Evolutionary conservation across 2,329 filamentous ascomycete genomes (phyloP), one percentile per base, ranked within the genome.

Genomic region (Harringtonia aguacate): DNA sequence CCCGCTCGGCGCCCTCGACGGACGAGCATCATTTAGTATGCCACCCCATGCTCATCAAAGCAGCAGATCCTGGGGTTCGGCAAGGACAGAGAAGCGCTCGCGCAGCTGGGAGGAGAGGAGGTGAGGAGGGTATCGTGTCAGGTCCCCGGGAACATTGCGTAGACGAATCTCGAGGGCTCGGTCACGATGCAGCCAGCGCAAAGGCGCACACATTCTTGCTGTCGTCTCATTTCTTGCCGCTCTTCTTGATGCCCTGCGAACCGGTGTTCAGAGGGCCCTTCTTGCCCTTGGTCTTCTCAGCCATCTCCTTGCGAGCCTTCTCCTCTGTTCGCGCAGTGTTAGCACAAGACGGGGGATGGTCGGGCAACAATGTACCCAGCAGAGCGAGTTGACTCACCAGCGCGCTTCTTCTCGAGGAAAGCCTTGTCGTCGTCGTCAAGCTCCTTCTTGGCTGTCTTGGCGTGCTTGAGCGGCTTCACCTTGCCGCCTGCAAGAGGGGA

Each of bases 221-320:
- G 24, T 22, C 20, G 38, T 40, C 9, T 45, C 44, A 52, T 81
- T 95, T 94, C 84, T 95, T 95, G 66, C 88, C 89, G 50, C 85
- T 92, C 79, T 95, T 95, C 81, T 95, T 95, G 72, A 97, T 95
- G 50, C 87, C 88, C 68, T 94, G 86, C 39, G 73, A 65, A 29
- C 87, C 88, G 28, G 79, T 83, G 68, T 88, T 89, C 61, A 95
- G 62, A 31, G 90, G 89, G 4, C 90, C 90, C 70, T n/a, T n/a
- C n/a, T 94, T 94, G 64, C 85, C 85, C 57, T 84, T 82, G 37
- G 85, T 82, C 69, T 86, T 85, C 48, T 80, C 73, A n/a, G 82
- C 79, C 67, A 94, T 61, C 10, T 88, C 86, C 69, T 94, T 90
- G 66, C 80, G 83, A 37, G 84, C 85, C 73, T 89, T 87, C 60